Evolutionary conservation across 78 protist genomes (phyloP).

Genomic region (Bodo saltans): DNA sequence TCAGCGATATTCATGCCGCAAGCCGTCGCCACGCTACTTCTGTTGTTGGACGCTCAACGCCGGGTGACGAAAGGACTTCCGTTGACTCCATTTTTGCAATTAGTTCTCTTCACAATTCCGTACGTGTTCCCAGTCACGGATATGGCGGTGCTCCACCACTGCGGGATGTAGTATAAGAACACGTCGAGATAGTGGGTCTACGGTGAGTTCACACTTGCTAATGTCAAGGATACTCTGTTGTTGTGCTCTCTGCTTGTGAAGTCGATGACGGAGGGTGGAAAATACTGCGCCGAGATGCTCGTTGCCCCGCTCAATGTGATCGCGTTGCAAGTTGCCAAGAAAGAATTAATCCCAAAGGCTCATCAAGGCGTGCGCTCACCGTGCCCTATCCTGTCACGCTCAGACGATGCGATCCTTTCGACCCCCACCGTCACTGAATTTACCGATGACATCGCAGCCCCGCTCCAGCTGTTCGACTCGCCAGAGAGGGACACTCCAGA

Average conservation of each 20-base stretch:
- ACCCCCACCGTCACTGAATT: no score
- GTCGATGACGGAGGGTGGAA: not conserved
- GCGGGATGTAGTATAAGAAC: no score
- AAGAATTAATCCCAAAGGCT: not conserved
- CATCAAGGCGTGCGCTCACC: not conserved
- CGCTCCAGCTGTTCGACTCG: not conserved
- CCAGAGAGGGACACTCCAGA: not conserved
- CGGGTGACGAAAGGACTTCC: no score
- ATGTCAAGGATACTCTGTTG: no score
- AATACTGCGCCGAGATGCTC: not conserved
- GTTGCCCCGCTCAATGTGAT: not conserved
- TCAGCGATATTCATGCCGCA: not conserved
- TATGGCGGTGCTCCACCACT: no score
- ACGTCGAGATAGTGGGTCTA: no score
- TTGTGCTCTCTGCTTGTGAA: not conserved
- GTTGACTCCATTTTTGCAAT: no score
- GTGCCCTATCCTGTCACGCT: not conserved
- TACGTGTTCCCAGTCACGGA: no score
- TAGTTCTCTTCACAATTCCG: no score
- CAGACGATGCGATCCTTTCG: not conserved
- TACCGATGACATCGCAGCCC: not conserved
- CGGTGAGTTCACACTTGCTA: no score
- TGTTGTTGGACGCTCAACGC: no score
- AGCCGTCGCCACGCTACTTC: not conserved
- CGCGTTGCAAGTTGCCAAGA: not conserved